Base-by-base conservation (phyloP, 306 rosid species). In the Begonia fuchsioides region DNA sequence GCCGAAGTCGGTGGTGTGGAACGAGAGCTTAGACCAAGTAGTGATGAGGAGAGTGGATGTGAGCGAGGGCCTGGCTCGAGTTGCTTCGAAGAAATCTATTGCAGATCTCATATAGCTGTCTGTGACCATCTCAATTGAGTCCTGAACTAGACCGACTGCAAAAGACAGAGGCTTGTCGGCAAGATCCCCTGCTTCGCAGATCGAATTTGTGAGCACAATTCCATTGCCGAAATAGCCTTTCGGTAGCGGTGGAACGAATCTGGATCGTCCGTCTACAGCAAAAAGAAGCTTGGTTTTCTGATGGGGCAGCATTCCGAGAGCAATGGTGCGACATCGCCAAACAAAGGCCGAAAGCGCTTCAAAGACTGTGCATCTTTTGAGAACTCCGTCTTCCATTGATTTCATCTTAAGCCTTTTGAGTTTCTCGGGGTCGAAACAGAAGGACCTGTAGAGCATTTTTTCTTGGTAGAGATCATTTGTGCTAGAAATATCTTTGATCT, bases 271-370 rank as follows among this genome's bases (percentile, higher is more conserved):
- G 39, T 90, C 95, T 6, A 75, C 95, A 0, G 94, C 92, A 10
- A 90, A 81, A 39, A 84, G 87, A 1, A 90, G 82, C 72, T 84
- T 81, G 3, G 85, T 81, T 51, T 75, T 39, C 38, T 90, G 83
- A 8, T n/a, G n/a, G n/a, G n/a, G n/a, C n/a, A n/a, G n/a, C n/a
- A n/a, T n/a, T 3, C 26, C 26, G 2, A 90, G 43, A 1, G 95
- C 73, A 51, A 19, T 52, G 1, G 82, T 84, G 65, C 95, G 48
- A 6, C 94, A 70, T 44, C 71, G 76, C 97, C 97, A 84, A 0
- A 90, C 94, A 57, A 90, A 85, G n/a, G 61, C 92, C 2, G 94
- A 66, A 20, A 90, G 85, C 1, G 79, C 86, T 64, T 76, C 85
- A 43, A 85, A 90, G 17, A 70, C 62, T 0, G 85, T 61, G 66